These are phyloP conservation scores for Cladochytrium tenue DNA, from an alignment of 371 early-diverging fungal species.

Conservation along the genomic window DNA sequence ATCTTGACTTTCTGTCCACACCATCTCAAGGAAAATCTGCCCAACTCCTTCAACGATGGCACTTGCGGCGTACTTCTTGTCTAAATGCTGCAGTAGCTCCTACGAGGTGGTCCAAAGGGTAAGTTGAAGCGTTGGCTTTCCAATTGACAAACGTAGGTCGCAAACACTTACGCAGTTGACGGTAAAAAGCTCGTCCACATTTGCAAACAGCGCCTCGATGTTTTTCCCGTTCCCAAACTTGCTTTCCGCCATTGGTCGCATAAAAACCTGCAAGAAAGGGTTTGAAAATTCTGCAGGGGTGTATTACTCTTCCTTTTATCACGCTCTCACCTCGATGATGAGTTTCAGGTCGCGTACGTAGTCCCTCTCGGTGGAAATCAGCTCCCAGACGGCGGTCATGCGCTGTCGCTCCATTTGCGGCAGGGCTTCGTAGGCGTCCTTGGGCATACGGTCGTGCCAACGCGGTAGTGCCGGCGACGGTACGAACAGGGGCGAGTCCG, in stretches of 20 bases:
- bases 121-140: not conserved
- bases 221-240: slow-evolving; percentile 35
- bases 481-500: not conserved
- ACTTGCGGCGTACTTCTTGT: slow-evolving; percentile 19
- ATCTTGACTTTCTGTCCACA: slow-evolving; percentile 11
- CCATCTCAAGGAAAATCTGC: slow-evolving; percentile 38
- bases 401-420: slow-evolving; percentile 34
- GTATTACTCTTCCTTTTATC: too few species aligned
- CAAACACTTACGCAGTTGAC: slow-evolving; percentile 35
- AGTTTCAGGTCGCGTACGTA: slow-evolving; percentile 55
- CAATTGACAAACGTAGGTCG: slow-evolving; percentile 1
- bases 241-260: slow-evolving; percentile 42
- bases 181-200: slow-evolving; percentile 46
- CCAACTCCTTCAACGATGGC: slow-evolving; percentile 40
- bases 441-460: slow-evolving; percentile 36
- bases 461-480: not conserved
- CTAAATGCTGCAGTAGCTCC: slow-evolving; percentile 40
- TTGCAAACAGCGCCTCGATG: slow-evolving; percentile 42
- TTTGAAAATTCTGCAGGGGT: not conserved
- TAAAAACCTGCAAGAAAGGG: slow-evolving; percentile 33
- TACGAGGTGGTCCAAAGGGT: slow-evolving; percentile 9
- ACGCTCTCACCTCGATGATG: slow-evolving; percentile 47
- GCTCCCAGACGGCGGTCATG: slow-evolving; percentile 47
- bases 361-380: slow-evolving; percentile 51
- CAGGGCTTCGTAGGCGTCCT: slow-evolving; percentile 25